Base-by-base conservation (phyloP, 441 rosid genomes). In the Erodium texanum region DNA sequence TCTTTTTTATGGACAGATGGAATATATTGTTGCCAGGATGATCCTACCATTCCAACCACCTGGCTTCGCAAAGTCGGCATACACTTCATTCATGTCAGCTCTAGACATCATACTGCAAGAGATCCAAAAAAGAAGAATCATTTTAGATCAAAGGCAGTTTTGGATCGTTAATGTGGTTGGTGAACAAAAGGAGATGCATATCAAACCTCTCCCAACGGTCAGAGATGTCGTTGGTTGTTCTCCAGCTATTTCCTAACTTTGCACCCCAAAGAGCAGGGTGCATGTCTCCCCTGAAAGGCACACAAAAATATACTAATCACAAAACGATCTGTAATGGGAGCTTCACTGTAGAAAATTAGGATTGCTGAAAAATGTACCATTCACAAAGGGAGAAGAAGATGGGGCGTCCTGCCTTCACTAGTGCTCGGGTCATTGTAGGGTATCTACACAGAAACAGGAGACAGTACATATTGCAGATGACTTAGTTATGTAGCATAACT, bases 251-350 rank as follows among this genome's bases (percentile, higher is more conserved):
- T 66, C 91, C 94, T 62, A 85, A 75, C 48, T 65, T 76, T 63
- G 76, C 72, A 29, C 91, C 94, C 94, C 91, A 86, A 18, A 80
- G 75, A 79, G 91, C 94, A 24, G 91, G 91, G 74, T 88, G 91
- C 88, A 86, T 58, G 69, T 88, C 94, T 65, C 94, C 94, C 91
- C 91, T 88, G 50, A 62, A 54, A 29, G 27, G 10, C 8, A 68
- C 50, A 15, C 18, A 15, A 19, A 22, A 64, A 62, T 18, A 45
- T 36, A 64, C 2, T 16, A 29, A 54, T 29, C 14, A 2, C 29
- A 64, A 15, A 32, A 32, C 5, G 36, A 32, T 61, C 7, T 29
- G 52, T 58, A 70, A 7, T 5, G 7, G 7, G 16, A 38, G 64
- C 34, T 16, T 62, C 15, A 15, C 20, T 41, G 34, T 32, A 7